Evolutionary conservation across 1,284 basidiomycete genomes (phyloP), one percentile per base, ranked within the genome.

Genomic region (Cryptococcus deneoformans): DNA sequence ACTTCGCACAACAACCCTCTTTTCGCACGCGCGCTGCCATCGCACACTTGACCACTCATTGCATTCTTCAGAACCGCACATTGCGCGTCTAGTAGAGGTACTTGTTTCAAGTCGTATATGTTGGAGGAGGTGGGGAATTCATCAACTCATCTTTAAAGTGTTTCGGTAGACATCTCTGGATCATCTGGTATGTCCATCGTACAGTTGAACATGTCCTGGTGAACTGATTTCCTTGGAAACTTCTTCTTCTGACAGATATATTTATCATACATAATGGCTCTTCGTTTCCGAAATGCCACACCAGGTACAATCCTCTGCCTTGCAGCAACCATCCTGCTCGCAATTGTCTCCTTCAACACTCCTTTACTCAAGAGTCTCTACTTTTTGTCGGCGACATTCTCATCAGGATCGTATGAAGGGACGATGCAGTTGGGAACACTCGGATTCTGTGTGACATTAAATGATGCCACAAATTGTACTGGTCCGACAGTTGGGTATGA

Each of bases 271-370:
- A 67, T 56, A 56, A 77, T 76, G 75, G 67, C 69, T 16, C 66
- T 89, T 57, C 84, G 86, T 42, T 87, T 88, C 60, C 84, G 87
- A 46, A 89, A 90, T 59, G 90, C 89, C 12, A 92, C 90, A 1
- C 90, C 92, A 16, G 91, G 91, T 49, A 89, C 91, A 68, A 52
- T 93, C 52, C 80, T 90, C 62, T 91, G 88, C 20, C 82, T 90
- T 55, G 75, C 81, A 39, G 89, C 90, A 0, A 86, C 89, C 2
- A 77, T 83, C 60, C 79, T 92, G 45, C 84, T 95, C 50, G 88
- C 86, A 7, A 73, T 92, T 47, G 91, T 92, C 42, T 87, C 87
- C 20, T 93, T 94, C 80, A 89, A 86, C 61, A 89, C 91, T 6
- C 92, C 92, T 0, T 83, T 86, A 69, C 81, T 93, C 79, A 92